Evolutionary conservation across 768 basidiomycete species (phyloP), one percentile per base, ranked within the genome.

Genomic region (Porphyrellus cyaneotinctus): DNA sequence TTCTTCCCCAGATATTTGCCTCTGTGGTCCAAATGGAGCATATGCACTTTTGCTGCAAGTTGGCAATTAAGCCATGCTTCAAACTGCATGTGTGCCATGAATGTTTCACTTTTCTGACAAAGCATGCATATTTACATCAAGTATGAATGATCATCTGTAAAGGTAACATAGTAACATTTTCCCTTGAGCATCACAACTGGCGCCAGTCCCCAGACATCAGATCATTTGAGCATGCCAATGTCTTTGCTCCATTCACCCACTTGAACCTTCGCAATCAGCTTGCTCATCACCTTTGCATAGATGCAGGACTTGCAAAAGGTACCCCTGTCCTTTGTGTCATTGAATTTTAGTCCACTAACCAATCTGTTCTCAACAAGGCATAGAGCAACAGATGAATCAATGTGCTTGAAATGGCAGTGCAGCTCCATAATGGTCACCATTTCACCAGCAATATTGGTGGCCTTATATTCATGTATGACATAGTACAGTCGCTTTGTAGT

Each of bases 311-410:
- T 7, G 4, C 43, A 51, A 11, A 42, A 42, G 41, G 24, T 51
- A 17, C 18, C n/a, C 0, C 4, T 4, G 1, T 42, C 23, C 0
- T 20, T 13, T n/a, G n/a, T n/a, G n/a, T n/a, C n/a, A n/a, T n/a
- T n/a, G n/a, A n/a, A n/a, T n/a, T n/a, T n/a, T n/a, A n/a, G n/a
- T n/a, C n/a, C n/a, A n/a, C n/a, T n/a, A n/a, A n/a, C n/a, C n/a
- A n/a, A n/a, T n/a, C n/a, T 14, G 12, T 35, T 32, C 17, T 43
- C 18, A 11, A n/a, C 41, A 8, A 50, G 49, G 0, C 14, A 1
- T 0, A 6, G 4, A 2, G 41, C 32, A 9, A 23, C 32, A 1
- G 24, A 18, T 14, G 41, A 41, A 0, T 13, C 18, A 1, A 51
- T 51, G 1, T 51, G 49, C 2, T 33, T 22, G 1, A 36, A n/a